Percentiles rank a stretch among this genome's conserved stretches.
These are phyloP conservation scores for Linnemannia zychae DNA, from an alignment of 192 early-diverging fungal species.

Conservation along the genomic window DNA sequence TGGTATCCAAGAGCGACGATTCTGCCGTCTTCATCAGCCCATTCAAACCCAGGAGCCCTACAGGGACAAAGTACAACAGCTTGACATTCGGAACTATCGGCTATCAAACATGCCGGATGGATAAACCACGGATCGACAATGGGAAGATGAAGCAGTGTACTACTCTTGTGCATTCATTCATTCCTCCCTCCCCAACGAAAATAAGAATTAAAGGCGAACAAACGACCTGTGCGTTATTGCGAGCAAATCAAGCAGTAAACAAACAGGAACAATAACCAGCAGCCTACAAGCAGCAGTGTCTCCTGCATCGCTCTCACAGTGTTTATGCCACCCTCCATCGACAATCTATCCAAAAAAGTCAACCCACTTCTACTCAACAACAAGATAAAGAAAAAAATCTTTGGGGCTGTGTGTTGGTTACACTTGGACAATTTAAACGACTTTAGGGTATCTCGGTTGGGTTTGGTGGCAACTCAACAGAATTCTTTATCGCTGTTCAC, in stretches of 20 bases:
- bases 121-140: constrained; percentile 4
- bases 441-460: background rate
- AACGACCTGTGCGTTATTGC: too few species aligned
- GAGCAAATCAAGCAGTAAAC: too few species aligned
- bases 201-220: too few species aligned
- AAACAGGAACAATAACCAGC: too few species aligned
- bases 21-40: background rate
- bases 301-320: too few species aligned
- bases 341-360: constrained; percentile 40
- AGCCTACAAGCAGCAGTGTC: too few species aligned
- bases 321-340: background rate
- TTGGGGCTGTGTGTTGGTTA: background rate
- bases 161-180: too few species aligned
- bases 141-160: too few species aligned
- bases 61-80: background rate
- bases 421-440: background rate
- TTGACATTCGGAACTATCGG: background rate
- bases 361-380: constrained; percentile 5
- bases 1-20: background rate
- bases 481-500: background rate
- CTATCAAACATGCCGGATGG: constrained; percentile 3
- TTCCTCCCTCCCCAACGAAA: too few species aligned
- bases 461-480: constrained; percentile 1
- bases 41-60: constrained; percentile 6
- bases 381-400: background rate